Evolutionary conservation across 192 early-diverging fungal genomes (phyloP).

Genomic region (Radiomyces spectabilis): DNA sequence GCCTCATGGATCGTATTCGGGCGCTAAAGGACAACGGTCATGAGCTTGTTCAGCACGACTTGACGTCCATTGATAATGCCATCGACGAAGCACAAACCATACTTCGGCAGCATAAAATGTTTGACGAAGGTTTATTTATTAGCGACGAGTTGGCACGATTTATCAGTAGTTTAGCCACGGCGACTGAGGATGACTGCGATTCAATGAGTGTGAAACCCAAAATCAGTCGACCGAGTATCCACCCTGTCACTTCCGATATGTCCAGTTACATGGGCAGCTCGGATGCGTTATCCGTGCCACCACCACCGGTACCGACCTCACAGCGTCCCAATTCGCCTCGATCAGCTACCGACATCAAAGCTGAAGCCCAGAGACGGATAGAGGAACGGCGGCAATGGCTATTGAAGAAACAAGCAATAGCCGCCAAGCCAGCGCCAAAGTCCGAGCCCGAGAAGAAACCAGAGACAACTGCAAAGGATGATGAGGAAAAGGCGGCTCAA

Average conservation of each 20-base stretch:
- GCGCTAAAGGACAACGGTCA: too few relatives aligned
- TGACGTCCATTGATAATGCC: conserved; percentile 4
- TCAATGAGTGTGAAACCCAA: not conserved
- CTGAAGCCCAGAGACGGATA: conserved; percentile 41
- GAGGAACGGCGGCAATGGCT: conserved; percentile 26
- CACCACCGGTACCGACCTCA: conserved; percentile 25
- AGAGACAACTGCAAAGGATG: conserved; percentile 18
- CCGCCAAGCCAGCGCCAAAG: conserved; percentile 3
- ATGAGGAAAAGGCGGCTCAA: conserved; percentile 26
- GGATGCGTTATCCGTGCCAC: not conserved
- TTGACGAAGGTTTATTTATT: conserved; percentile 26
- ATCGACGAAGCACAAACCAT: not conserved
- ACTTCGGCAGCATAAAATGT: conserved; percentile 18
- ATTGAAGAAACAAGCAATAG: not conserved
- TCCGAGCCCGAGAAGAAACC: conserved; percentile 34
- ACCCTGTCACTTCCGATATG: not conserved
- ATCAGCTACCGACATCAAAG: conserved; percentile 45
- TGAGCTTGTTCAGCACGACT: not conserved
- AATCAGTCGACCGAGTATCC: not conserved
- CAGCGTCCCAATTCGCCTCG: conserved; percentile 13
- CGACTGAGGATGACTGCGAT: too few relatives aligned
- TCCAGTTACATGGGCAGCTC: not conserved
- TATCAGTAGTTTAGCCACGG: conserved; percentile 13
- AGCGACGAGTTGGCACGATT: conserved; percentile 15
- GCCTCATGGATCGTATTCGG: not conserved